These are phyloP conservation scores for Luffa aegyptiaca DNA, from an alignment of 306 rosid species.

Conservation along the genomic window DNA sequence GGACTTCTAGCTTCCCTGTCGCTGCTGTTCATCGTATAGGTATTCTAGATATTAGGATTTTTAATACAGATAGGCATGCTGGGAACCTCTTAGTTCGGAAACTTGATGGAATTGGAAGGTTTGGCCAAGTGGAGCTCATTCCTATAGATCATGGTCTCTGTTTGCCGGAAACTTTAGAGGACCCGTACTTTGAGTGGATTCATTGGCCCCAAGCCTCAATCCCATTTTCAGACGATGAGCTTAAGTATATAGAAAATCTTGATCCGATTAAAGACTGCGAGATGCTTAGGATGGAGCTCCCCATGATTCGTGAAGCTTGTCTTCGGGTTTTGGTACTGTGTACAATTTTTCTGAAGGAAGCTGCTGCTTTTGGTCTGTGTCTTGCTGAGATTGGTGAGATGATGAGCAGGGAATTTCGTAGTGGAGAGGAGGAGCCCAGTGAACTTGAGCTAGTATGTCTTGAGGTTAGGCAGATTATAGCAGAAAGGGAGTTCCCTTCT, in stretches of 20 bases:
- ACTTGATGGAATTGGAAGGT: slow-evolving; percentile 60
- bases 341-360: slow-evolving; percentile 81
- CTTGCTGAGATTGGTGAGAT: slow-evolving; percentile 97
- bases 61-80: slow-evolving; percentile 96
- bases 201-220: slow-evolving; percentile 99
- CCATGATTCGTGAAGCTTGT: slow-evolving; percentile 95
- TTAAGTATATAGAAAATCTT: slow-evolving; percentile 54
- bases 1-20: slow-evolving; percentile 92
- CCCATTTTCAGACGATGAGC: slow-evolving; percentile 90
- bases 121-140: slow-evolving; percentile 86
- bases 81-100: slow-evolving; percentile 88
- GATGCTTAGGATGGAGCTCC: slow-evolving; percentile 75
- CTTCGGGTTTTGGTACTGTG: slow-evolving; percentile 83
- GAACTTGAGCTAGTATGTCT: slow-evolving; percentile 87
- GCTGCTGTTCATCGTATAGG: slow-evolving; percentile 92
- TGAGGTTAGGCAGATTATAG: slow-evolving; percentile 69
- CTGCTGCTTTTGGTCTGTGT: slow-evolving; percentile 70
- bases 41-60: slow-evolving; percentile 89
- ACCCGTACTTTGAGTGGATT: slow-evolving; percentile 97
- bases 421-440: slow-evolving; percentile 97
- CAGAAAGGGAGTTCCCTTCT: slow-evolving; percentile 51
- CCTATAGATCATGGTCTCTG: slow-evolving; percentile 99
- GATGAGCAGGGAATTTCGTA: slow-evolving; percentile 87
- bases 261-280: slow-evolving; percentile 52
- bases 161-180: slow-evolving; percentile 86